phyloP scores from a whole-genome alignment of 441 rosid species.

The Pelargonium cotyledonis region DNA sequence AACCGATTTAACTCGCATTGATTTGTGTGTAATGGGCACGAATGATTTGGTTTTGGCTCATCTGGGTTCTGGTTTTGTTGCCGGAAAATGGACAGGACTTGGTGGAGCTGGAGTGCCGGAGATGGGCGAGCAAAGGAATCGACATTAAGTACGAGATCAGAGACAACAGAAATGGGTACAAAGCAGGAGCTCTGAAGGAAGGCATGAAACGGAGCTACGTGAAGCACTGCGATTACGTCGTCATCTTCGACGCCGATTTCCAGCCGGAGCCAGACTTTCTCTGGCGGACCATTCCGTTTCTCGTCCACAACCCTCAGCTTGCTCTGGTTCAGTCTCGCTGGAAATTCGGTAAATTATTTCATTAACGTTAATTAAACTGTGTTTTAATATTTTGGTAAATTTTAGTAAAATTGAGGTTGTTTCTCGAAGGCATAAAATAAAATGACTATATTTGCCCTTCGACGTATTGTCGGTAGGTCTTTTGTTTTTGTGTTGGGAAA shows the following conservation, averaged over 20 bases:
- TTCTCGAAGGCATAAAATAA: neutral
- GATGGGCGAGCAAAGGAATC: constrained; percentile 96
- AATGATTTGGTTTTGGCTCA: neutral
- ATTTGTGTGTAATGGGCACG: too few relatives aligned
- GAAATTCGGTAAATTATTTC: constrained; percentile 55
- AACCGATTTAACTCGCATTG: too few relatives aligned
- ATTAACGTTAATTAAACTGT: neutral
- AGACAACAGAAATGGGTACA: constrained; percentile 78
- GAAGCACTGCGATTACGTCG: constrained; percentile 81
- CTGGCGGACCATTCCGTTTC: constrained; percentile 74
- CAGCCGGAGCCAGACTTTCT: constrained; percentile 86
- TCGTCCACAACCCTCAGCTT: constrained; percentile 55
- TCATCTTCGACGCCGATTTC: constrained; percentile 91
- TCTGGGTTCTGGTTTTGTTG: neutral
- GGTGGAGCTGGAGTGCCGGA: constrained; percentile 90
- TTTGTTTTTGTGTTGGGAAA: neutral
- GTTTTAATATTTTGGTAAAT: neutral
- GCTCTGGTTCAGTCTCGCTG: constrained; percentile 94
- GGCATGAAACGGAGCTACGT: constrained; percentile 86
- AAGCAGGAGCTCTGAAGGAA: constrained; percentile 93
- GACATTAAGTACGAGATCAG: constrained; percentile 81
- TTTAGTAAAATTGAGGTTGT: neutral
- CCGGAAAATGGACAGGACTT: constrained; percentile 37
- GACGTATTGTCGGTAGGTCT: neutral
- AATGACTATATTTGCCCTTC: neutral